phyloP scores from a whole-genome alignment of 2,329 filamentous ascomycete species.

The Neofusicoccum kwambonambiense region DNA sequence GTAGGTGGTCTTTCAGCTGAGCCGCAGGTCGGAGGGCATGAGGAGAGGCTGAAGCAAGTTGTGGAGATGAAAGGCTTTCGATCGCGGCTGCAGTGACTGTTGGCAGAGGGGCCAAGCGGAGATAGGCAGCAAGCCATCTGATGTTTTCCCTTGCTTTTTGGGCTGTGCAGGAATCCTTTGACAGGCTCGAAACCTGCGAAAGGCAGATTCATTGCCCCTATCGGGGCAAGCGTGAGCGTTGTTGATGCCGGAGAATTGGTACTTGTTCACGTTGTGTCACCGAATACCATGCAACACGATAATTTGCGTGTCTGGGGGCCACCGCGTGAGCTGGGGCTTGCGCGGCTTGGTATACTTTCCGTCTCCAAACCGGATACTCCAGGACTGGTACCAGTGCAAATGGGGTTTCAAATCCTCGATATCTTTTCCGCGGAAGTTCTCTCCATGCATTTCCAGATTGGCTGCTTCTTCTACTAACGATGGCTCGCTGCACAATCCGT shows the following conservation, averaged over 20 bases:
- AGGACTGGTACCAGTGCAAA: too few species aligned
- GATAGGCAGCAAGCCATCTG: neutral
- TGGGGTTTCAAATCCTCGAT: too few species aligned
- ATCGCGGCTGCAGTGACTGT: neutral
- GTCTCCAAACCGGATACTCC: neutral
- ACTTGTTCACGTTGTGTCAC: neutral
- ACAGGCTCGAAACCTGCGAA: neutral
- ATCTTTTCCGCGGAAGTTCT: too few species aligned
- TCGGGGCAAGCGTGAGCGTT: neutral
- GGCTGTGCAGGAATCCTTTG: too few species aligned
- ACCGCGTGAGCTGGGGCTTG: neutral
- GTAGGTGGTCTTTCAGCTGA: neutral
- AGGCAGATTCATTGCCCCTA: neutral
- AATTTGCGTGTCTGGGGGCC: neutral
- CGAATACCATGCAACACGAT: neutral
- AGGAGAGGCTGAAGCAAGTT: neutral
- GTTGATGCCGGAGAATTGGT: neutral
- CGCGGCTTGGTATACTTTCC: neutral
- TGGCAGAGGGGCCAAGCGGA: neutral
- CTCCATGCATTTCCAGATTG: too few species aligned
- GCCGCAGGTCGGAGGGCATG: neutral
- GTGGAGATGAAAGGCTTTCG: neutral
- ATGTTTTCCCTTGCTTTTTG: neutral
- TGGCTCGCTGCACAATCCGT: too few species aligned
- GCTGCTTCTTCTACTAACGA: too few species aligned